These are phyloP conservation scores for Naegleria lovaniensis DNA, from an alignment of 208 protist genomes.

Conservation along the genomic window DNA sequence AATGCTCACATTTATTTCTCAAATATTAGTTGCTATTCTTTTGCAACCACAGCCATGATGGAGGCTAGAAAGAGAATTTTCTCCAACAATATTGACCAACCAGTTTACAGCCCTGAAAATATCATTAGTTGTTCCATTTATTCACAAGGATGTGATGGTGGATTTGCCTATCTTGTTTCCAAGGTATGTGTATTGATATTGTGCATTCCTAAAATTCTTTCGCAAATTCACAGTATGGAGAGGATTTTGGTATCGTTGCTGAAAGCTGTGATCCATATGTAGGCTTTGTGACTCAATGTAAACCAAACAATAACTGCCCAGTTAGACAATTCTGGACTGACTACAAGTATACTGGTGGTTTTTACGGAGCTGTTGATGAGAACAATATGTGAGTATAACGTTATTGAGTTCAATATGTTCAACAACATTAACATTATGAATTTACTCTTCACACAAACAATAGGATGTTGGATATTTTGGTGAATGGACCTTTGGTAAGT, in stretches of 20 bases:
- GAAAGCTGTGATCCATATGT: conserved; percentile 2
- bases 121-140: not conserved
- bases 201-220: not conserved
- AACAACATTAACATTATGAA: no score
- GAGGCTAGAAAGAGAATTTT: not conserved
- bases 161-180: not conserved
- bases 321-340: not conserved
- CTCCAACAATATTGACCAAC: not conserved
- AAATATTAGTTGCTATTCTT: not conserved
- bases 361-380: not conserved
- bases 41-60: not conserved
- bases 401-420: no score
- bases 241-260: not conserved
- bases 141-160: not conserved
- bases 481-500: not conserved
- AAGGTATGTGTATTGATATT: not conserved
- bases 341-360: conserved; percentile 1
- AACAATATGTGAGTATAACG: not conserved
- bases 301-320: not conserved
- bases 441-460: no score
- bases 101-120: not conserved
- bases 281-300: not conserved
- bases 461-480: not conserved
- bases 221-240: not conserved
- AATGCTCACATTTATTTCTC: no score